phyloP scores from a whole-genome alignment of 495 filamentous ascomycete species.

The Xylaria telfairii region DNA sequence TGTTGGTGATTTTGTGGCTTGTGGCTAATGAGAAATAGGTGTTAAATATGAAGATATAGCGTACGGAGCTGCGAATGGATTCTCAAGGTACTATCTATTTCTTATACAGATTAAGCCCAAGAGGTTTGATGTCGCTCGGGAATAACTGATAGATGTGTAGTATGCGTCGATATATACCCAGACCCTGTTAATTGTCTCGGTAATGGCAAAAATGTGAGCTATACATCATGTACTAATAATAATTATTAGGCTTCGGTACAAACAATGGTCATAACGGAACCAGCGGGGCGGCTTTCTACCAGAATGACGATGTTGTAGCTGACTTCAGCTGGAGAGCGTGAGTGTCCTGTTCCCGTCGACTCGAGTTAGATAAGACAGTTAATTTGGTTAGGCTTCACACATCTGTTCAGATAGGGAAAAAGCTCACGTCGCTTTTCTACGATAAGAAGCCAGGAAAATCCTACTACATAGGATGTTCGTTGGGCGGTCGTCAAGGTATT shows the following conservation, averaged over 20 bases:
- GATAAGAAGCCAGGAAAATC: constrained; percentile 36
- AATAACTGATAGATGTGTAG: not conserved
- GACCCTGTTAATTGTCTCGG: not conserved
- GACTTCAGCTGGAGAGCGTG: constrained; percentile 46
- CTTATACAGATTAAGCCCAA: not conserved
- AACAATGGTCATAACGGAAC: constrained; percentile 66
- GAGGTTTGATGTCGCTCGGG: not conserved
- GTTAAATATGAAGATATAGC: constrained; percentile 39
- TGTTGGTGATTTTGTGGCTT: not conserved
- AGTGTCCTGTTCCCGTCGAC: not conserved
- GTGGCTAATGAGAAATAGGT: not conserved
- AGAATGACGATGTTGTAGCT: constrained; percentile 55
- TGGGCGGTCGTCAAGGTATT: constrained; percentile 54
- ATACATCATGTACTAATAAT: not conserved
- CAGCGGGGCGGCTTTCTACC: constrained; percentile 56
- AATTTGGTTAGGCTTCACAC: constrained; percentile 44
- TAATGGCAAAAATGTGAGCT: not conserved
- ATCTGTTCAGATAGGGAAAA: constrained; percentile 52
- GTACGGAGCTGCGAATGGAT: constrained; percentile 51
- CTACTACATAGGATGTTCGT: constrained; percentile 54
- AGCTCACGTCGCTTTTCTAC: constrained; percentile 45
- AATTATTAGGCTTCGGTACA: constrained; percentile 45
- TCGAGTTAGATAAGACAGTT: not conserved
- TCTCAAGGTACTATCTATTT: constrained; percentile 47
- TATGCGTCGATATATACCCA: not conserved